Evolutionary conservation across 345 rosid species (phyloP), one percentile per base, ranked within the genome.

Genomic region (Salix viminalis): DNA sequence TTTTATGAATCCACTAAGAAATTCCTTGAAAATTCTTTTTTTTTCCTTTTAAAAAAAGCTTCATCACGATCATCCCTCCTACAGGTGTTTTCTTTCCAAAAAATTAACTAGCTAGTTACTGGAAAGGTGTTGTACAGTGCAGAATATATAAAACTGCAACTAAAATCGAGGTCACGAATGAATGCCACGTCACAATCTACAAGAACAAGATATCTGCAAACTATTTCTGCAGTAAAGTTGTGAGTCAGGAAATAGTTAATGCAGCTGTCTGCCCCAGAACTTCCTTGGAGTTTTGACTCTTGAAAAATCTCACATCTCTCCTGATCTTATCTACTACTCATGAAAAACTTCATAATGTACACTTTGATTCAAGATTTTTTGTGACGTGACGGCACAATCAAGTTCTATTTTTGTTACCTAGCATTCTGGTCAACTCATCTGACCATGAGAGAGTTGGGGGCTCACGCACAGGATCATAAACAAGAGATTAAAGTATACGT

Each of bases 401-500:
- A 24, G 58, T 56, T 9, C 26, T 21, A n/a, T 56, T 56, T 9
- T n/a, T n/a, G 13, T n/a, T n/a, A 9, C 11, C 60, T 52, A 52
- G 23, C 19, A 34, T n/a, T 56, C 62, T 56, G 14, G 75, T 23
- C 30, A 46, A 23, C 11, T 13, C 32, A 48, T 70, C 61, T 4
- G 37, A 42, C 65, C 21, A 12, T 8, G 23, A 48, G 14, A 4
- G 21, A 70, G 58, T 5, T 46, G 2, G 30, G 11, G 44, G 0
- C 3, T 9, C 21, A 58, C 24, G 15, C 2, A 41, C 4, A 24
- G 4, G 3, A 11, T 19, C 14, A 69, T 26, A 44, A 65, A 69
- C 9, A 56, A 19, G n/a, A 67, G 18, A 56, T 67, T 6, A 26
- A 70, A 73, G 75, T 71, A 42, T 79, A 85, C 97, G 85, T 90